Conservation (phyloP, 163 green algal genomes). For the Volvox carteri region DNA sequence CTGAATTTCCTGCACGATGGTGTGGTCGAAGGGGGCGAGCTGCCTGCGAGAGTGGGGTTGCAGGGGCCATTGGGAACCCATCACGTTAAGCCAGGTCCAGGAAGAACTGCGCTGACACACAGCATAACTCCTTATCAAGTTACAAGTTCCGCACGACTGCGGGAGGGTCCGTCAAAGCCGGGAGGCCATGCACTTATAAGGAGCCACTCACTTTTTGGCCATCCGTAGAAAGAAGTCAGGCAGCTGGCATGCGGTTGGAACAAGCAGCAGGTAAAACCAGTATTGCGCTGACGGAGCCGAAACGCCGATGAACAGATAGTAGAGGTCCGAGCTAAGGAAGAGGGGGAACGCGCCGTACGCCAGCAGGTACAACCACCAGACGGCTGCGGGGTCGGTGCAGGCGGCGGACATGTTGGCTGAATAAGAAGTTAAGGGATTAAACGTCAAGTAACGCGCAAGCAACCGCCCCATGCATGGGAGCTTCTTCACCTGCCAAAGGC, state of each 20-base stretch:
- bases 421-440: too few species aligned
- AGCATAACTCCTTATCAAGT: too few species aligned
- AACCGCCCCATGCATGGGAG: too few species aligned
- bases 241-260: constrained; percentile 76
- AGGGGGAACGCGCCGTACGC: constrained; percentile 79
- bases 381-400: constrained; percentile 46
- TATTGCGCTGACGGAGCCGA: constrained; percentile 71
- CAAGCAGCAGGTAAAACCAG: constrained; percentile 82
- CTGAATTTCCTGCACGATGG: constrained; percentile 74
- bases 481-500: too few species aligned
- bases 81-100: too few species aligned
- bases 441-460: too few species aligned
- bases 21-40: constrained; percentile 59
- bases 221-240: constrained; percentile 78
- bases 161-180: too few species aligned
- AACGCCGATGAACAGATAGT: constrained; percentile 74
- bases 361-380: constrained; percentile 90
- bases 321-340: constrained; percentile 69
- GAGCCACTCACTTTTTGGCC: constrained; percentile 61
- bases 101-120: too few species aligned
- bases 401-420: too few species aligned
- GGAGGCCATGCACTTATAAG: too few species aligned
- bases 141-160: too few species aligned
- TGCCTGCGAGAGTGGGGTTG: background rate
- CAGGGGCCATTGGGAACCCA: too few species aligned